Evolutionary conservation across 1,139 yeast species (phyloP), one percentile per base, ranked within the genome.

Genomic region (Saccharomyces hybrid): DNA sequence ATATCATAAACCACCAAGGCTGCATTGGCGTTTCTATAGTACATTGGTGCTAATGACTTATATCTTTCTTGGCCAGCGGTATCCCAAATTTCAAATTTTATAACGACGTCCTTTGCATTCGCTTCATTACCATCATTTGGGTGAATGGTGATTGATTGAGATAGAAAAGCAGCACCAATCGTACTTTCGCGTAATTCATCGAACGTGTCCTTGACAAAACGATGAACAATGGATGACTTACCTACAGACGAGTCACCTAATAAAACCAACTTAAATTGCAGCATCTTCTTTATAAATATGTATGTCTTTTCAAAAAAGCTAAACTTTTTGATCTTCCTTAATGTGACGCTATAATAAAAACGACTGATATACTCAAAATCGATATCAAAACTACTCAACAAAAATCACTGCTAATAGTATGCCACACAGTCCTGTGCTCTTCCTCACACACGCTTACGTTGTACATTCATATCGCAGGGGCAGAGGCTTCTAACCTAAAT

Each of bases 201-300:
- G 70, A 93, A 95, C 29, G 95, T 88, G 69, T 91, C 95, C 68
- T 91, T 88, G 23, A 93, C 98, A 69, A 93, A 95, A 62, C 99
- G 78, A 65, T 90, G 87, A 27, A 93, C 99, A 28, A 93, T 83
- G 2, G 97, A 90, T 5, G 81, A 80, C 70, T 93, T 93, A 53
- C 99, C 99, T 47, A 93, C 99, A 1, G 99, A 97, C 2, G 97
- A 93, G 71, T 93, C 99, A 14, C 99, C 88, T 44, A 91, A 77
- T 51, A 91, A 79, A 4, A 91, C 99, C 54, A 93, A 78, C 71
- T 93, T 93, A 69, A 91, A 85, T 71, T 84, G 90, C 26, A 68
- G 57, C 73, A 70, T 69, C 1, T 14, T 19, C 23, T 51, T 9
- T 47, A 11, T 5, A 16, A 27, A 46, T 44, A 46, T 46, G 7